Base-by-base conservation (phyloP, 2,329 filamentous ascomycete genomes). In the Bretziella fagacearum region DNA sequence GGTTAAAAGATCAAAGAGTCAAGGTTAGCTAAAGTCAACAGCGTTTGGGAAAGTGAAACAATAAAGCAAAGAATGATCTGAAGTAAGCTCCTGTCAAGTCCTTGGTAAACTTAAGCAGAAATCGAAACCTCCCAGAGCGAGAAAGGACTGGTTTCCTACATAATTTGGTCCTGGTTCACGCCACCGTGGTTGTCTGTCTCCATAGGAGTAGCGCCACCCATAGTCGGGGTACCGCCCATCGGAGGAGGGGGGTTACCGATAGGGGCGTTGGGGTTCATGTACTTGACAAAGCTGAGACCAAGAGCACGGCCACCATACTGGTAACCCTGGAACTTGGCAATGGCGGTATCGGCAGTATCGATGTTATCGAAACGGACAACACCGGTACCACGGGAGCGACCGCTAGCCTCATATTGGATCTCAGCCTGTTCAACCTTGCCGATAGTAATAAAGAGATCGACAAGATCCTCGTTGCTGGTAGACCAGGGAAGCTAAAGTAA, bases 341-440 rank as follows among this genome's bases (percentile, higher is more conserved):
- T 96, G 39, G 89, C 81, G 18, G 86, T 95, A 56, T 94, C 86
- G 1, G 91, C 86, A 53, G 86, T 93, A 6, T 87, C 79, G 13
- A 76, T 66, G 46, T 66, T 74, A 59, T 93, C 84, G 60, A 98
- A 96, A 52, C 91, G 80, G 48, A 98, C 91, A n/a, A 98, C 91
- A 60, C 91, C 91, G 50, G 84, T 91, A 53, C 91, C 91, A 53
- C 86, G 82, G 51, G 91, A 98, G 56, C 91, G 84, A 39, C 91
- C 91, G 58, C 93, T 96, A 3, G 84, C 82, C 63, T 98, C 91
- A 59, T 98, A 96, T 64, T 98, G 91, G 49, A 98, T 96, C 65
- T 98, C 91, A n/a, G 91, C 91, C 57, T 91, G 86, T 58, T 95
- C 86, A 51, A 98, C 91, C 63, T 94, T 94, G 53, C 91, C 91